Evolutionary conservation across 2,329 filamentous ascomycete species (phyloP).

Genomic region (Penicillium decumbens): DNA sequence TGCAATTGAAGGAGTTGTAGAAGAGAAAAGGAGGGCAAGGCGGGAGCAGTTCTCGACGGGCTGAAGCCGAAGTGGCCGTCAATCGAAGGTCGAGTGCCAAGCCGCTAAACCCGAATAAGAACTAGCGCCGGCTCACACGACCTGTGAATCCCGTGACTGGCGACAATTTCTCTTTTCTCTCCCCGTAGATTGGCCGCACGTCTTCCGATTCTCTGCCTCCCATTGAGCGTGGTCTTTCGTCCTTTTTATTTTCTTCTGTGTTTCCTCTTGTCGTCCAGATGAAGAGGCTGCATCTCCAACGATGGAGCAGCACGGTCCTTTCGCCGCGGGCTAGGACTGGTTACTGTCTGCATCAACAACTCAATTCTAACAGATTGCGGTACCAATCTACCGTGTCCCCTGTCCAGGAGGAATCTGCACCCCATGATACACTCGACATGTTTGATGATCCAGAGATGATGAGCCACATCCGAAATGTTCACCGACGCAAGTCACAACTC

Average conservation of each 20-base stretch:
- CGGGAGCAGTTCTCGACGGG: slow-evolving; percentile 21
- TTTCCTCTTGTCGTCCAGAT: slow-evolving; percentile 36
- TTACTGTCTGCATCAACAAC: slow-evolving; percentile 36
- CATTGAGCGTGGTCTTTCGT: slow-evolving; percentile 14
- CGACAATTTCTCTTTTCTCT: slow-evolving; percentile 39
- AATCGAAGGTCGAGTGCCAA: slow-evolving; percentile 29
- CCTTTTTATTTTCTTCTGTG: slow-evolving; percentile 12
- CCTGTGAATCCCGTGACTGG: slow-evolving; percentile 36
- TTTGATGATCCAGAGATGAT: slow-evolving; percentile 24
- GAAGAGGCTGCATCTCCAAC: slow-evolving; percentile 50
- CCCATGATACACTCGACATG: slow-evolving; percentile 26
- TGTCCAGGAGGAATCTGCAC: slow-evolving; percentile 16
- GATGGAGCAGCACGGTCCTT: slow-evolving; percentile 50
- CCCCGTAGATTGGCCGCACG: slow-evolving; percentile 21
- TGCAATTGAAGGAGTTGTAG: slow-evolving; percentile 23
- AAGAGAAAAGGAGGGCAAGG: slow-evolving; percentile 21
- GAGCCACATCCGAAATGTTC: slow-evolving; percentile 21
- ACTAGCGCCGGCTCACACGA: slow-evolving; percentile 35
- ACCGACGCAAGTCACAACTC: slow-evolving; percentile 34
- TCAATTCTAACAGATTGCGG: slow-evolving; percentile 33
- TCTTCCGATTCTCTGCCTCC: slow-evolving; percentile 15
- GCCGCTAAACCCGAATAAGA: slow-evolving; percentile 20
- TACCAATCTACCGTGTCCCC: slow-evolving; percentile 41
- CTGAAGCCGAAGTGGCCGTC: slow-evolving; percentile 32
- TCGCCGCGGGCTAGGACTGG: slow-evolving; percentile 45